phyloP scores from a whole-genome alignment of 306 rosid genomes.

The Morella rubra region DNA sequence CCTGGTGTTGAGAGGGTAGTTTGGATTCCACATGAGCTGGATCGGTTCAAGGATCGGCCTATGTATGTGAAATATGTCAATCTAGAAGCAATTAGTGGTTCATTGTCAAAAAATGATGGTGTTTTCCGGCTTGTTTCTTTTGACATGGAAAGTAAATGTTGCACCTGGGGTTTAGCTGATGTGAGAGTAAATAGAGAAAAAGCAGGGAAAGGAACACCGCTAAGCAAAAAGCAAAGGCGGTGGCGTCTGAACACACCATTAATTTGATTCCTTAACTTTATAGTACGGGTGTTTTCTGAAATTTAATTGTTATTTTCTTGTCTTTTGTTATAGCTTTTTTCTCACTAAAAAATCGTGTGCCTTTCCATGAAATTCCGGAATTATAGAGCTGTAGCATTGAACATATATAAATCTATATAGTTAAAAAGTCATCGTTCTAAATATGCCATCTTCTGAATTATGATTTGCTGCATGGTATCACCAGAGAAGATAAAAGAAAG shows the following conservation, averaged over 20 bases:
- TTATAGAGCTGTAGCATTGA: neutral
- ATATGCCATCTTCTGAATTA: neutral
- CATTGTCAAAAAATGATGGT: conserved; percentile 69
- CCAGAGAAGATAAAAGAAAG: neutral
- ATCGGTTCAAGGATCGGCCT: conserved; percentile 77
- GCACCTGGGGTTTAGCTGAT: no score
- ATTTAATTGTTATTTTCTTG: conserved; percentile 25
- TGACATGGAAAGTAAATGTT: conserved; percentile 72
- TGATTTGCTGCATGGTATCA: neutral
- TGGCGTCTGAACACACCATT: conserved; percentile 79
- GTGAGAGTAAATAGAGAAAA: conserved; percentile 76
- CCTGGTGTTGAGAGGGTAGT: conserved; percentile 94
- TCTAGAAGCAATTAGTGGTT: conserved; percentile 33
- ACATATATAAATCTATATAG: neutral
- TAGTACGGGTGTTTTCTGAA: conserved; percentile 79
- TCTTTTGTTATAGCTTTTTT: conserved; percentile 2
- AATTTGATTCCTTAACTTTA: conserved; percentile 60
- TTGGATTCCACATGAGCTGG: conserved; percentile 75
- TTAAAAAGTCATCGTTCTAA: neutral
- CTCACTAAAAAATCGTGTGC: neutral
- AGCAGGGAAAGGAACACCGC: conserved; percentile 93
- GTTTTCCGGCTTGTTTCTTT: conserved; percentile 73
- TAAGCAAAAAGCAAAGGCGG: conserved; percentile 81
- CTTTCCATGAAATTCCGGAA: conserved; percentile 2
- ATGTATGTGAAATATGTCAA: conserved; percentile 72